Percentiles rank a stretch among this genome's conserved stretches.
These are phyloP conservation scores for Plicaturopsis crispa DNA, from an alignment of 768 basidiomycete genomes.

Conservation along the genomic window DNA sequence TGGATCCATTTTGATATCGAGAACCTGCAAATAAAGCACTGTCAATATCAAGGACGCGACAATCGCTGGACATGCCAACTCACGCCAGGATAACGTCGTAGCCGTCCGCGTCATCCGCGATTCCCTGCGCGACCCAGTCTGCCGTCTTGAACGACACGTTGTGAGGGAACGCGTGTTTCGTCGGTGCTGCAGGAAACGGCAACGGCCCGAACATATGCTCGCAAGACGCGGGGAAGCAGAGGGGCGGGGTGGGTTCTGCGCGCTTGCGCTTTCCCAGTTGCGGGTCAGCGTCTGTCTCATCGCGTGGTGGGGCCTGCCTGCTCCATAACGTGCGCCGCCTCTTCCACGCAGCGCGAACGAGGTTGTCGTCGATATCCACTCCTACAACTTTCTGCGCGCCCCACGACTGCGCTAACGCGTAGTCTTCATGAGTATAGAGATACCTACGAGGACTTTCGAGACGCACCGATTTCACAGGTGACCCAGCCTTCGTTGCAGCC, in stretches of 20 bases:
- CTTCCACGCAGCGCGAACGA: constrained; percentile 74
- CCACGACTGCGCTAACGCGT: constrained; percentile 48
- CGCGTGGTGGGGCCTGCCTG: constrained; percentile 36
- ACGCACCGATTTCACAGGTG: constrained; percentile 76
- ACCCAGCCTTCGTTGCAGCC: constrained; percentile 88
- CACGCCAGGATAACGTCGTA: constrained; percentile 83
- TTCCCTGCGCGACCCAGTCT: constrained; percentile 60
- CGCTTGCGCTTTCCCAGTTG: not conserved
- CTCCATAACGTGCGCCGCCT: constrained; percentile 68
- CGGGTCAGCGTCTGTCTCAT: not conserved
- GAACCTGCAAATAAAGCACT: constrained; percentile 38
- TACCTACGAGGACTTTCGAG: not conserved
- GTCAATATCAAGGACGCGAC: no score
- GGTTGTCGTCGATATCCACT: constrained; percentile 76
- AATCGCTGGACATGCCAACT: no score
- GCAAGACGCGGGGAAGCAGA: constrained; percentile 74
- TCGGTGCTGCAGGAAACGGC: constrained; percentile 46
- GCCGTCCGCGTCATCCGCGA: constrained; percentile 47
- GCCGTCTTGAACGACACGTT: constrained; percentile 67
- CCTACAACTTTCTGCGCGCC: constrained; percentile 65
- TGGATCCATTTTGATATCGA: constrained; percentile 94
- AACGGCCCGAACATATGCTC: constrained; percentile 71
- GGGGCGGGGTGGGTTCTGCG: constrained; percentile 9
- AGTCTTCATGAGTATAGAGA: not conserved
- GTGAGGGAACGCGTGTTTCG: constrained; percentile 54